phyloP scores from a whole-genome alignment of 768 basidiomycete species.

The Mycena kentingensis region DNA sequence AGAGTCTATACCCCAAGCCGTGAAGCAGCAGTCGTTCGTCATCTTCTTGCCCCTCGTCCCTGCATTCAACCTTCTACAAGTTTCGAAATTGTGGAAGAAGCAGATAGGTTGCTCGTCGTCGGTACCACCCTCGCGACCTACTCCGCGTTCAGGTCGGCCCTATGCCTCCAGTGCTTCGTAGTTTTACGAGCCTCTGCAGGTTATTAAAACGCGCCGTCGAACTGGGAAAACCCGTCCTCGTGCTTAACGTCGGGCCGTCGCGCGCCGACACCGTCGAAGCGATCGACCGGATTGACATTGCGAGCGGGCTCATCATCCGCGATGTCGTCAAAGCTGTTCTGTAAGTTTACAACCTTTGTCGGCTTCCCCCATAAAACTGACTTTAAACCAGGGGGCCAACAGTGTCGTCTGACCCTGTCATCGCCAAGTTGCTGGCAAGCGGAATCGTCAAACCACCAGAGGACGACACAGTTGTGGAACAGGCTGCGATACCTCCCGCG shows the following conservation, averaged over 20 bases:
- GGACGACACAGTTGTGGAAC: conserved; percentile 33
- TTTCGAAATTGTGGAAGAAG: conserved; percentile 54
- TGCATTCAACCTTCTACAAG: conserved; percentile 35
- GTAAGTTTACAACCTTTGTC: conserved; percentile 44
- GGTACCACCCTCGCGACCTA: conserved; percentile 94
- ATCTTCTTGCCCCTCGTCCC: not conserved
- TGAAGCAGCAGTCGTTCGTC: conserved; percentile 74
- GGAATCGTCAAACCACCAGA: conserved; percentile 57
- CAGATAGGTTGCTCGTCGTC: conserved; percentile 73
- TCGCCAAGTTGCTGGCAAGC: conserved; percentile 56
- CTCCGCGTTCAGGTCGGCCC: conserved; percentile 76
- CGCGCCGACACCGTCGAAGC: conserved; percentile 73
- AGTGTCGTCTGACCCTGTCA: conserved; percentile 44
- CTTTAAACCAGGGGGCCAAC: conserved; percentile 45
- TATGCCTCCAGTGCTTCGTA: conserved; percentile 10
- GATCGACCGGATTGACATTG: conserved; percentile 78
- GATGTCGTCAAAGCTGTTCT: conserved; percentile 61
- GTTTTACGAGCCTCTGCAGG: conserved; percentile 38
- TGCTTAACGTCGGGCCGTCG: conserved; percentile 87
- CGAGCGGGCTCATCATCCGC: conserved; percentile 71
- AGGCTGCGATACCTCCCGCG: conserved; percentile 1
- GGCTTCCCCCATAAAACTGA: conserved; percentile 5
- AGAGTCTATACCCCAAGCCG: conserved; percentile 70
- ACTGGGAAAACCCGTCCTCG: conserved; percentile 71
- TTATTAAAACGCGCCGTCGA: conserved; percentile 80